Conservation (phyloP, 345 rosid species). For the Pseudoturritis turrita region DNA sequence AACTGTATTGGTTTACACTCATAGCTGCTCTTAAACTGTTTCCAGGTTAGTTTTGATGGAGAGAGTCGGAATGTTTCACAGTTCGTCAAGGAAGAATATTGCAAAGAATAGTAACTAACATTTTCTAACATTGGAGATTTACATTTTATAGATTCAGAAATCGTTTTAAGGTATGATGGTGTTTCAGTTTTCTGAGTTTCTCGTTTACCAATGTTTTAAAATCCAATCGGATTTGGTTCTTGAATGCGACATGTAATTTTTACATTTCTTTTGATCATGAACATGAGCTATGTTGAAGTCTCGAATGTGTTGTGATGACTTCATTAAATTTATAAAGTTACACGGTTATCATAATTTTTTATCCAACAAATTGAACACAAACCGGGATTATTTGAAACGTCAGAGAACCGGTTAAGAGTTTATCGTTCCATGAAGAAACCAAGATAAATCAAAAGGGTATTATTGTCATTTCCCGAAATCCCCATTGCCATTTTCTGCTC, state of each 20-base stretch:
- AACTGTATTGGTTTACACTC: not conserved
- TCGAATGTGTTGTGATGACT: not conserved
- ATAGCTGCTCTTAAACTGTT: not conserved
- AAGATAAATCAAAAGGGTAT: slow-evolving; percentile 13
- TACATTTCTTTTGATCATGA: not conserved
- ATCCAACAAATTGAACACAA: not conserved
- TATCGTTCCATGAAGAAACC: not conserved
- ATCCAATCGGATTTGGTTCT: not conserved
- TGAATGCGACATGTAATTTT: not conserved
- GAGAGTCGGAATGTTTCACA: not conserved
- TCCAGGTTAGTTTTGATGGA: not conserved
- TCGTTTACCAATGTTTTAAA: not conserved
- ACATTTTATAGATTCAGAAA: not conserved
- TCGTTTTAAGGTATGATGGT: not conserved
- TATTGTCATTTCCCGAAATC: not conserved
- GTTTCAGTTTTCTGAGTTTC: not conserved
- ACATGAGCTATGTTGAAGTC: not conserved
- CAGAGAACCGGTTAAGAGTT: not conserved
- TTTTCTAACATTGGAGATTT: not conserved
- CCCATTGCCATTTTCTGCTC: not conserved
- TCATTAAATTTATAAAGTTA: not conserved
- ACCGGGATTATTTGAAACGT: not conserved
- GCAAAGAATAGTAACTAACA: not conserved
- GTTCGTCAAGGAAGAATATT: not conserved
- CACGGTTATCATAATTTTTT: not conserved